Percentiles rank a stretch among this genome's conserved stretches.
Evolutionary conservation across 257 asterid species (phyloP).

Genomic region (Gardenia jasminoides): DNA sequence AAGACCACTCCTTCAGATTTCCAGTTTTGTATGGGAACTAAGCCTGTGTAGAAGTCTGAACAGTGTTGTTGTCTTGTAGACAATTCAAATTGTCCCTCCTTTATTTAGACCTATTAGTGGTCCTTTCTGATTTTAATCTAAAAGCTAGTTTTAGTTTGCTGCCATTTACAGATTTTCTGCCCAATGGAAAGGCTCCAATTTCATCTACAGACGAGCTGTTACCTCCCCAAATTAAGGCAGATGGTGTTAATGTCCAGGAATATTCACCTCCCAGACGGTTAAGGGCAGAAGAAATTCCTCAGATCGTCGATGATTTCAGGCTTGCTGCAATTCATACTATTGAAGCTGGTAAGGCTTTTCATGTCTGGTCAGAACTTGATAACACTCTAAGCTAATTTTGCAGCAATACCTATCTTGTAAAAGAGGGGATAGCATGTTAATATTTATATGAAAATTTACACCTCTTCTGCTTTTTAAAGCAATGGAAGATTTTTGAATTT

Average conservation of each 20-base stretch:
- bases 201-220: constrained; percentile 54
- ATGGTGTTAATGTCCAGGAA: constrained; percentile 34
- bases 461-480: too few species aligned
- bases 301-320: constrained; percentile 58
- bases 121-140: neutral
- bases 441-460: too few species aligned
- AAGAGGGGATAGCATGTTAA: too few species aligned
- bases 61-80: neutral
- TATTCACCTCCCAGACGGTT: constrained; percentile 65
- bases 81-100: neutral
- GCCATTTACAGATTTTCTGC: constrained; percentile 50
- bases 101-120: neutral
- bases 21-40: neutral
- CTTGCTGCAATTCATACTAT: constrained; percentile 74
- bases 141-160: neutral
- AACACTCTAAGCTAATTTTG: too few species aligned
- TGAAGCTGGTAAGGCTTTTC: constrained; percentile 54
- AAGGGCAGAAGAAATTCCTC: constrained; percentile 59
- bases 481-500: too few species aligned
- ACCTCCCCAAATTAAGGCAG: constrained; percentile 41
- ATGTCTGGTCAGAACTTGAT: too few species aligned
- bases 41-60: neutral
- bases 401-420: too few species aligned
- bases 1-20: neutral
- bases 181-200: constrained; percentile 67